Percentiles rank a stretch among this genome's conserved stretches.
phyloP scores from a whole-genome alignment of 1,284 basidiomycete genomes.

The Cryptococcus deneoformans region DNA sequence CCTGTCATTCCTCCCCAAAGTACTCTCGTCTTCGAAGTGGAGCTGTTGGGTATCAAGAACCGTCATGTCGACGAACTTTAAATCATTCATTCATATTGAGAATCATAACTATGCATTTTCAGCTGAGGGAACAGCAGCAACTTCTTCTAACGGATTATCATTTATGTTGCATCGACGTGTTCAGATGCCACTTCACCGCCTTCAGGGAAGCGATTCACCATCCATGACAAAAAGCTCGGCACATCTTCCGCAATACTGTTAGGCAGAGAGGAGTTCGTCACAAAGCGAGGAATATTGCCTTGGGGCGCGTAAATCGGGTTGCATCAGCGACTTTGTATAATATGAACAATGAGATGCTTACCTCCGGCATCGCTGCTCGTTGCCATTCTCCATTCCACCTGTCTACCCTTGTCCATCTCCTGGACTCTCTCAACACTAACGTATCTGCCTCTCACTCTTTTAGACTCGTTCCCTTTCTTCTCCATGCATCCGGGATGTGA shows the following conservation, averaged over 20 bases:
- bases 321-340: neutral
- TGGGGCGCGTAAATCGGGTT: neutral
- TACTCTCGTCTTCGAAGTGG: constrained; percentile 84
- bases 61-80: constrained; percentile 40
- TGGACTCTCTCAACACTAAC: constrained; percentile 43
- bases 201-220: constrained; percentile 29
- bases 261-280: constrained; percentile 43
- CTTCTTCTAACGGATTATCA: no score
- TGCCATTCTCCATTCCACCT: constrained; percentile 48
- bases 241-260: constrained; percentile 45
- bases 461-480: constrained; percentile 38
- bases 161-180: constrained; percentile 1
- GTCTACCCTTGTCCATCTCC: constrained; percentile 28
- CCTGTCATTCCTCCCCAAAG: constrained; percentile 75
- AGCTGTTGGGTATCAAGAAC: constrained; percentile 62
- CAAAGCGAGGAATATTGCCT: constrained; percentile 46
- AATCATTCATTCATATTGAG: neutral
- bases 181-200: constrained; percentile 16
- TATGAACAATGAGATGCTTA: constrained; percentile 13
- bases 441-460: constrained; percentile 44
- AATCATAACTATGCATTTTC: neutral
- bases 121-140: no score
- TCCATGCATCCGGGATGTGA: constrained; percentile 37
- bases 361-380: constrained; percentile 47
- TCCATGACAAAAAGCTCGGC: constrained; percentile 44